phyloP scores from a whole-genome alignment of 495 filamentous ascomycete species.

The Darksidea phi region DNA sequence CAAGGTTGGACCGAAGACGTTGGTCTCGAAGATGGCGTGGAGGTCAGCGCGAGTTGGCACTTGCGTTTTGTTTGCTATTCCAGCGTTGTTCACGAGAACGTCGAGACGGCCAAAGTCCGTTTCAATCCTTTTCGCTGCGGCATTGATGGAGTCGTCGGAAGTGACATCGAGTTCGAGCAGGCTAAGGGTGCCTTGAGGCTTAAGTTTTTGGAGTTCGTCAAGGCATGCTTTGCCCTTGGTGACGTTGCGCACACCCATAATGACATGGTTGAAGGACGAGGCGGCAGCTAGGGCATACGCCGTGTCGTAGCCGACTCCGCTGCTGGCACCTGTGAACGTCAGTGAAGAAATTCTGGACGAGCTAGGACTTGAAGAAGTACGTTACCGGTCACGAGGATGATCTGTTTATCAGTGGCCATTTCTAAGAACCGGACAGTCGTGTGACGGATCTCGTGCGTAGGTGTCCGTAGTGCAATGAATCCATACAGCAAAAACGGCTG shows the following conservation, averaged over 20 bases:
- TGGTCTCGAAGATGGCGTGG: constrained; percentile 37
- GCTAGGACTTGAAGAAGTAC: background rate
- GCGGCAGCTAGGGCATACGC: constrained; percentile 35
- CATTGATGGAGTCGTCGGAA: constrained; percentile 29
- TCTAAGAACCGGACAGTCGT: background rate
- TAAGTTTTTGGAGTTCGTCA: constrained; percentile 37
- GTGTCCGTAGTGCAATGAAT: too few relatives aligned
- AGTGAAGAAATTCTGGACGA: background rate
- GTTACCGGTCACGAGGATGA: constrained; percentile 27
- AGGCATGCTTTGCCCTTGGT: constrained; percentile 39
- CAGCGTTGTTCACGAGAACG: constrained; percentile 36
- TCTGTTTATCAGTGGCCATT: constrained; percentile 17
- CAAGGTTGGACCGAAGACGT: constrained; percentile 41
- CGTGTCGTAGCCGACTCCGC: constrained; percentile 44
- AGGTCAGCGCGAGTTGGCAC: constrained; percentile 12
- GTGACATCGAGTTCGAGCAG: constrained; percentile 37
- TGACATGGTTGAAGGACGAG: constrained; percentile 42
- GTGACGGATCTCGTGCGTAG: too few relatives aligned
- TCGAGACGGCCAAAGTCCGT: constrained; percentile 31
- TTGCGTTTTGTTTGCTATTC: constrained; percentile 1
- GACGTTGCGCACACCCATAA: constrained; percentile 41
- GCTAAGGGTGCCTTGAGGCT: constrained; percentile 28
- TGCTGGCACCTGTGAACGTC: constrained; percentile 39
- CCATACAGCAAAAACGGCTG: too few relatives aligned
- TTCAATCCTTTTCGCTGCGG: constrained; percentile 28